phyloP scores from a whole-genome alignment of 1,139 yeast genomes.

The Debaryomyces singareniensis region DNA sequence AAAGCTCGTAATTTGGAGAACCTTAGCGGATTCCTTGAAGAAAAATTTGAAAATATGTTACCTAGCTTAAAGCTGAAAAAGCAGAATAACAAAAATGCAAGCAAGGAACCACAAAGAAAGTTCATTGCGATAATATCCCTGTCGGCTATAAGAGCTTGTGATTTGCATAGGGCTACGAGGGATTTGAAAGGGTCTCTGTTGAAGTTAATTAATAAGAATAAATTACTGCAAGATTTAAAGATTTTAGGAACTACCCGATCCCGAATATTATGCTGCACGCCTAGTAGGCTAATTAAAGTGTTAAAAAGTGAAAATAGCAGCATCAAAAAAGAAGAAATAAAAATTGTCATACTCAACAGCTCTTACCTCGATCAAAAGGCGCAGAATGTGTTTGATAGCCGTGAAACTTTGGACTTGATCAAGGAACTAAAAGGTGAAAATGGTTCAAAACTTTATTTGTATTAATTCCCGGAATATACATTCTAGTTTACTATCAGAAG shows the following conservation, averaged over 20 bases:
- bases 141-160: constrained; percentile 73
- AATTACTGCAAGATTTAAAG: constrained; percentile 51
- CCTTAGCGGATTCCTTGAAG: constrained; percentile 37
- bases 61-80: constrained; percentile 14
- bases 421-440: constrained; percentile 36
- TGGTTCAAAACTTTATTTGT: constrained; percentile 46
- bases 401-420: constrained; percentile 38
- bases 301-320: constrained; percentile 34
- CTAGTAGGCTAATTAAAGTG: constrained; percentile 53
- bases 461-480: constrained; percentile 16
- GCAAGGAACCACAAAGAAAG: constrained; percentile 23
- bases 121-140: constrained; percentile 54
- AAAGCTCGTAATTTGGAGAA: constrained; percentile 40
- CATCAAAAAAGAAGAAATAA: constrained; percentile 42
- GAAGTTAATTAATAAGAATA: constrained; percentile 64
- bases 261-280: constrained; percentile 57
- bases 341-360: constrained; percentile 55
- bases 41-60: constrained; percentile 39
- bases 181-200: constrained; percentile 50
- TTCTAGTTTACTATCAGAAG: constrained; percentile 16
- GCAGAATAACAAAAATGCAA: constrained; percentile 6
- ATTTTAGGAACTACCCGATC: constrained; percentile 44
- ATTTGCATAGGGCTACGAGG: constrained; percentile 56
- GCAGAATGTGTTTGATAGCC: constrained; percentile 58
- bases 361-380: constrained; percentile 58